A percentile compares a stretch with the other conserved stretches of the same genome.
Conservation (phyloP, 2,329 filamentous ascomycete genomes). For the Beauveria scarabaeidicola region DNA sequence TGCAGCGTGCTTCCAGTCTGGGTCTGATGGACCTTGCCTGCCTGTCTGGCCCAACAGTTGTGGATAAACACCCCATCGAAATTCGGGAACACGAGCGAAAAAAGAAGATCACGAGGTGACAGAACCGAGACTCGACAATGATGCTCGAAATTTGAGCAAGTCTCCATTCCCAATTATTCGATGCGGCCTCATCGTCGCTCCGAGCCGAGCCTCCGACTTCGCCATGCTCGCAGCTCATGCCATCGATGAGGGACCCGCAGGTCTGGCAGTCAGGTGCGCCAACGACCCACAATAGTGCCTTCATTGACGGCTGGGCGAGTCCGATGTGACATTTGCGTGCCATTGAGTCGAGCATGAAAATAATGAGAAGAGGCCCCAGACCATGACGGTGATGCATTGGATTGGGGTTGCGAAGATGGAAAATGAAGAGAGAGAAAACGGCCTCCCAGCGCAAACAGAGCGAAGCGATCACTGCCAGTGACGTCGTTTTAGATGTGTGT, state of each 20-base stretch:
- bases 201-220: constrained; percentile 12
- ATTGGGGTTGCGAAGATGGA: neutral
- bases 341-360: constrained; percentile 18
- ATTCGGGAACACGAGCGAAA: neutral
- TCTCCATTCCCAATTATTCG: neutral
- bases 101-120: neutral
- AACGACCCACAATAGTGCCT: constrained; percentile 12
- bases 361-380: constrained; percentile 5
- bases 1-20: neutral
- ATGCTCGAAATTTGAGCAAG: neutral
- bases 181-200: neutral
- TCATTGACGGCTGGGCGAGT: constrained; percentile 11
- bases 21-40: neutral
- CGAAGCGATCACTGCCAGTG: neutral
- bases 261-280: constrained; percentile 14
- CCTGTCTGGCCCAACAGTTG: neutral
- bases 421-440: neutral
- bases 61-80: neutral
- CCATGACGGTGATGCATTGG: neutral
- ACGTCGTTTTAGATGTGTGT: neutral
- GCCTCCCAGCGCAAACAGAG: neutral
- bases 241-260: neutral
- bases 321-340: constrained; percentile 7
- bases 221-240: neutral
- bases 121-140: neutral